Conservation (phyloP, 768 basidiomycete species). For the Rhizopogon vesiculosus region DNA sequence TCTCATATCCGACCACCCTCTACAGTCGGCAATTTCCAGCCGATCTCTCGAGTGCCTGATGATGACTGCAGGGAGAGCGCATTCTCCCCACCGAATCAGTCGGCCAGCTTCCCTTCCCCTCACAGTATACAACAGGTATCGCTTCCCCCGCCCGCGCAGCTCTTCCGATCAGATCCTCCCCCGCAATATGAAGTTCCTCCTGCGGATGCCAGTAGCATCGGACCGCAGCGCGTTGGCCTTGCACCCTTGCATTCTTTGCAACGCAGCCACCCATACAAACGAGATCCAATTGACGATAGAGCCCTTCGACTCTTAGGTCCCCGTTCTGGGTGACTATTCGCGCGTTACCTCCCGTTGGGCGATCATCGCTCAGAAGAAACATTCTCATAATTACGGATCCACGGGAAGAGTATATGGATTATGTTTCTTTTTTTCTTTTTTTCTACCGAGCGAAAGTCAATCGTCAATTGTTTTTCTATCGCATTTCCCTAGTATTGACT, state of each 20-base stretch:
- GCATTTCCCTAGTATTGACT: background rate
- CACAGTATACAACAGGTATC: constrained; percentile 18
- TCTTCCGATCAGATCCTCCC: constrained; percentile 22
- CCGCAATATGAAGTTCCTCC: constrained; percentile 23
- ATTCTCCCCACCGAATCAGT: constrained; percentile 7
- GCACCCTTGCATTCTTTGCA: constrained; percentile 55
- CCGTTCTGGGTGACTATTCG: constrained; percentile 32
- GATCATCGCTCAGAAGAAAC: background rate
- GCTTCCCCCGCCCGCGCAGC: constrained; percentile 28
- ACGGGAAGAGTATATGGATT: background rate
- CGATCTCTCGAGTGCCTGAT: background rate
- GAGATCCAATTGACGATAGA: constrained; percentile 60
- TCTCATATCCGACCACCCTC: constrained; percentile 17
- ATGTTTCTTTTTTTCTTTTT: background rate
- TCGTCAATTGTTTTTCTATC: background rate
- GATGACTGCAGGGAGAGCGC: constrained; percentile 5
- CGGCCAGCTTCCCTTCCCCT: constrained; percentile 6
- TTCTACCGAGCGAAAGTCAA: background rate
- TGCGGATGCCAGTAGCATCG: constrained; percentile 17
- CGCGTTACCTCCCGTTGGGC: background rate
- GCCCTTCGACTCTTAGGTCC: constrained; percentile 46
- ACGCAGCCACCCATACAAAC: constrained; percentile 50
- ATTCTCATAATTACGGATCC: background rate
- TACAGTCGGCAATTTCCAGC: constrained; percentile 11
- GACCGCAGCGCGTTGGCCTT: constrained; percentile 36